Evolutionary conservation across 768 basidiomycete genomes (phyloP).

Genomic region (Naematelia encephala): DNA sequence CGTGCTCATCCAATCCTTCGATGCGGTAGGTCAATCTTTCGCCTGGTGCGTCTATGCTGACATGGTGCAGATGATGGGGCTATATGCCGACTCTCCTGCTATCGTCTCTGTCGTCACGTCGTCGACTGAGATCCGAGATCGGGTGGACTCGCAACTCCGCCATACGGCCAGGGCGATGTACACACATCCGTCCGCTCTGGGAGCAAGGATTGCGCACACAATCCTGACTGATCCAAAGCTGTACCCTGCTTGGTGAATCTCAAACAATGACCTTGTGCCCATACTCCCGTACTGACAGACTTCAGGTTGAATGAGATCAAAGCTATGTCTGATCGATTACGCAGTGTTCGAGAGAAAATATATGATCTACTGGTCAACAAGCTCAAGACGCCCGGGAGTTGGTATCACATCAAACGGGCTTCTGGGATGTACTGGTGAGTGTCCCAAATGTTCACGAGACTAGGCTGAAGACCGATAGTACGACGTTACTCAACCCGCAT

Average conservation of each 20-base stretch:
- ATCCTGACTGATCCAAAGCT: constrained; percentile 73
- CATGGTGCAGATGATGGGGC: constrained; percentile 44
- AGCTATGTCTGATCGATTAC: constrained; percentile 92
- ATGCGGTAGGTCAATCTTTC: constrained; percentile 33
- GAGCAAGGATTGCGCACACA: constrained; percentile 41
- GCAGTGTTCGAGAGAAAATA: constrained; percentile 81
- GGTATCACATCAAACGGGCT: constrained; percentile 92
- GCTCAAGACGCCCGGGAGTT: constrained; percentile 85
- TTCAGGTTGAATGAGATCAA: constrained; percentile 76
- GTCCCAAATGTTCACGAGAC: not conserved
- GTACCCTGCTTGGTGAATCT: constrained; percentile 75
- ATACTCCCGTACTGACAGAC: not conserved
- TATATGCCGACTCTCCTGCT: constrained; percentile 48
- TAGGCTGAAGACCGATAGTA: constrained; percentile 15
- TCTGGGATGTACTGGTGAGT: constrained; percentile 95
- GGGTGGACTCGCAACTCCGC: constrained; percentile 48
- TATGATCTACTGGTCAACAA: constrained; percentile 72
- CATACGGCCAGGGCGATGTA: constrained; percentile 41
- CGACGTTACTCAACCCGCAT: constrained; percentile 30
- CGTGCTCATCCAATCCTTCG: constrained; percentile 46
- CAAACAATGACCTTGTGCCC: no score
- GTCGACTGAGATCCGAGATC: constrained; percentile 32
- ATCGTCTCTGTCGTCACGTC: constrained; percentile 47
- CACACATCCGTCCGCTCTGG: constrained; percentile 48
- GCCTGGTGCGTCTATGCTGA: constrained; percentile 7